A percentile compares a stretch with the other conserved stretches of the same genome.
phyloP scores from a whole-genome alignment of 257 asterid genomes.

The Solanum paucissectum region DNA sequence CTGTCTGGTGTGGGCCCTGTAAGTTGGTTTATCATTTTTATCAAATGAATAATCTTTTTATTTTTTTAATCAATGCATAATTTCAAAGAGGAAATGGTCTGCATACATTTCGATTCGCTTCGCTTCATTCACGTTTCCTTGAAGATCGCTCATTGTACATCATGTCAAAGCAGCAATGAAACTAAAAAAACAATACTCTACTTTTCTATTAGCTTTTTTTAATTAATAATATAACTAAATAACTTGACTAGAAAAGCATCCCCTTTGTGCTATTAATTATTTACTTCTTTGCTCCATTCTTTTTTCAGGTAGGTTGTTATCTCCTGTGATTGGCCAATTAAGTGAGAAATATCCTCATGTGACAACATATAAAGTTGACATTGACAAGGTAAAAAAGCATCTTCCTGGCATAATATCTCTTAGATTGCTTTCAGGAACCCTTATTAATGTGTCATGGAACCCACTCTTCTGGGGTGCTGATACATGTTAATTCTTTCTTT shows the following conservation, averaged over 20 bases:
- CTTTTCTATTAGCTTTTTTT: neutral
- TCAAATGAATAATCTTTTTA: neutral
- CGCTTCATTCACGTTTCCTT: neutral
- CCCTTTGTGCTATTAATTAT: neutral
- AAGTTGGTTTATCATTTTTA: constrained; percentile 17
- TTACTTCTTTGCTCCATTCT: neutral
- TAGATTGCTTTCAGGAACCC: neutral
- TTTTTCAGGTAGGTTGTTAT: constrained; percentile 61
- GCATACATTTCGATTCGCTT: neutral
- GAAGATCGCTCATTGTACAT: neutral
- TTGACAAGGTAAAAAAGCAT: constrained; percentile 55
- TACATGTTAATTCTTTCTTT: neutral
- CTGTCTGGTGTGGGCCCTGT: constrained; percentile 99
- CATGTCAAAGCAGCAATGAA: neutral
- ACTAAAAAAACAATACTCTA: neutral
- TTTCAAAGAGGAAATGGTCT: neutral
- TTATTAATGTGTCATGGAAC: neutral
- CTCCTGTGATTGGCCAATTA: constrained; percentile 73
- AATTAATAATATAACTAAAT: neutral
- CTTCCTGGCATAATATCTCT: neutral
- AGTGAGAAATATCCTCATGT: constrained; percentile 89
- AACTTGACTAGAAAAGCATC: neutral
- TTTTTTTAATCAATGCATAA: neutral
- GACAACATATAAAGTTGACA: constrained; percentile 77
- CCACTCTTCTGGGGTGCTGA: neutral